Conservation (phyloP, 805 yeast genomes). For the Wickerhamomyces rabaulensis region DNA sequence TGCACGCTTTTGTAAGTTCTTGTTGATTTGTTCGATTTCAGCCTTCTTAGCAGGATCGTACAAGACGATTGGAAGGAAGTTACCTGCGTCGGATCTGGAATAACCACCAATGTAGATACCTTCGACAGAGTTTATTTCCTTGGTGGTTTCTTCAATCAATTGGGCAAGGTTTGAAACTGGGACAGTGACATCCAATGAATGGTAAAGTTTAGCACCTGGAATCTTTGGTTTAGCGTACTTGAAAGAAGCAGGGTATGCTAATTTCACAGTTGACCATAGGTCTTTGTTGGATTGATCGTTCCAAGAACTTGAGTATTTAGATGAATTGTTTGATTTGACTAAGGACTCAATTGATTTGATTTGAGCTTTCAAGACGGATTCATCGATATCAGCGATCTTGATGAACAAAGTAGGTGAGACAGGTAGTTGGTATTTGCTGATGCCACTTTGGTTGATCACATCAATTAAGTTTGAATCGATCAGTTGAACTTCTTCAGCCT, state of each 20-base stretch:
- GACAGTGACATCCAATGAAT: conserved; percentile 70
- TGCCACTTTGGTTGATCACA: conserved; percentile 51
- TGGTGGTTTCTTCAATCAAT: conserved; percentile 53
- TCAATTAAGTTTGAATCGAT: conserved; percentile 65
- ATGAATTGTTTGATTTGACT: conserved; percentile 40
- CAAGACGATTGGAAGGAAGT: conserved; percentile 60
- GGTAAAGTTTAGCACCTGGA: conserved; percentile 28
- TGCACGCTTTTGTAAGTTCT: conserved; percentile 57
- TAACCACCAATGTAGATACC: conserved; percentile 53
- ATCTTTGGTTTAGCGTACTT: conserved; percentile 49
- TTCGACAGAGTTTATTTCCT: conserved; percentile 45
- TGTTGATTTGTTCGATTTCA: conserved; percentile 42
- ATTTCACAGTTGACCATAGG: conserved; percentile 68
- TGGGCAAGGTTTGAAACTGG: conserved; percentile 62
- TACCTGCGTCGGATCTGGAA: conserved; percentile 80
- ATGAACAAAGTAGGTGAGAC: conserved; percentile 52
- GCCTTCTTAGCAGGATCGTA: conserved; percentile 45
- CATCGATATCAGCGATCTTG: conserved; percentile 49
- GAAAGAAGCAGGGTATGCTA: conserved; percentile 54
- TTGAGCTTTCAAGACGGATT: conserved; percentile 33
- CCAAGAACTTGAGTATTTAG: conserved; percentile 51
- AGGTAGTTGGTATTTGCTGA: conserved; percentile 38
- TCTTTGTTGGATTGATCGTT: conserved; percentile 52
- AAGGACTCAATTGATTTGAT: conserved; percentile 42
- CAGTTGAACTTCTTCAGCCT: conserved; percentile 64